phyloP scores from a whole-genome alignment of 108 stramenopile species.

The Fragilaria radians region DNA sequence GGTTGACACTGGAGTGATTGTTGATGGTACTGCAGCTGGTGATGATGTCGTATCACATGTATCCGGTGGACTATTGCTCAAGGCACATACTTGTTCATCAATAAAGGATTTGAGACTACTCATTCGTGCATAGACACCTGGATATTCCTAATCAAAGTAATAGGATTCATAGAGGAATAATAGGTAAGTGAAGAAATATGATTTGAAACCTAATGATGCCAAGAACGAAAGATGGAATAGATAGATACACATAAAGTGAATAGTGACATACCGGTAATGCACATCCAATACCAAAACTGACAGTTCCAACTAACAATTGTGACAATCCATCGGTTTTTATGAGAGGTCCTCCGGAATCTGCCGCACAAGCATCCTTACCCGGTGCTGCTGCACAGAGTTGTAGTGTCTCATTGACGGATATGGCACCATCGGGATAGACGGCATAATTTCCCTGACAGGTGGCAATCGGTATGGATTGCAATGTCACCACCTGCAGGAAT shows the following conservation, averaged over 20 bases:
- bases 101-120: constrained; percentile 4
- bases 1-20: neutral
- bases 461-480: neutral
- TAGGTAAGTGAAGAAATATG: too few species aligned
- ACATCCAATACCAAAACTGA: neutral
- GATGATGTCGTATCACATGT: neutral
- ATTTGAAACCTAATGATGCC: too few species aligned
- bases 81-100: constrained; percentile 1
- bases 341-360: constrained; percentile 14
- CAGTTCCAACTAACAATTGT: neutral
- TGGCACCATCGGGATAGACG: neutral
- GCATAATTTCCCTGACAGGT: neutral
- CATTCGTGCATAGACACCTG: constrained; percentile 10
- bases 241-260: too few species aligned
- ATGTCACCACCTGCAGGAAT: constrained; percentile 1
- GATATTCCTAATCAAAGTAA: neutral
- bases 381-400: constrained; percentile 3
- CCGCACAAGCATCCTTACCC: constrained; percentile 6
- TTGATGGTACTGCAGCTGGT: neutral
- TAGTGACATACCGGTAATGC: neutral
- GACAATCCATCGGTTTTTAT: neutral
- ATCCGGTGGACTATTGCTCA: neutral
- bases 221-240: too few species aligned
- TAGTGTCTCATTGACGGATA: neutral
- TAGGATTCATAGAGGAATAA: too few species aligned